Evolutionary conservation across 108 stramenopile species (phyloP), one percentile per base, ranked within the genome.

Genomic region (Fragilariopsis cylindrus): DNA sequence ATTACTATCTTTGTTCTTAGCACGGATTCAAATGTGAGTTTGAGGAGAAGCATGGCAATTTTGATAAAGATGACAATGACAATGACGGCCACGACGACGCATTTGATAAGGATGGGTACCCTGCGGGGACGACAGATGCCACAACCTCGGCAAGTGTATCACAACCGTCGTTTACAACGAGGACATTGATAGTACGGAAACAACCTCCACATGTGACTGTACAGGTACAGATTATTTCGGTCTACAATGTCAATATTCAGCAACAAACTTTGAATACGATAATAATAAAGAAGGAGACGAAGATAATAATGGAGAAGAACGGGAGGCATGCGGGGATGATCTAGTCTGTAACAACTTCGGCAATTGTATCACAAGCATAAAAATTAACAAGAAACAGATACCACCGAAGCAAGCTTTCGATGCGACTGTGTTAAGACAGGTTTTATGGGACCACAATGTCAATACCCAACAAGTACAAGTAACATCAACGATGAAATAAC

Each of bases 121-220:
- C 42, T 87, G 86, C 49, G 82, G 83, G 4, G 64, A 50, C 0
- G 73, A 71, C 21, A 64, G 75, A 18, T 87, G 87, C 70, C 77
- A 76, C 60, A 79, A 87, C 65, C 83, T 83, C 21, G 83, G 76
- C 13, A 72, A n/a, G 15, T 85, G 84, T 68, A 66, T 75, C 11
- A 45, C 30, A n/a, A 56, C 70, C 43, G 42, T 30, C 3, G 49
- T 62, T 19, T 11, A 30, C 15, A 57, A 71, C 40, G 30, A 60
- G 3, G 39, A 60, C 2, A 55, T 48, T 7, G 80, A 60, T 47
- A 68, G 50, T 6, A 52, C 65, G 5, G 21, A 54, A 19, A 70
- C 66, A 2, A 65, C 52, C 7, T 64, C 69, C 21, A 48, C 69
- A 48, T 87, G 87, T 48, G 87, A 87, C 60, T 87, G 87, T 56